phyloP scores from a whole-genome alignment of 31 red algal species.

The Odonthalia washingtoniensis region DNA sequence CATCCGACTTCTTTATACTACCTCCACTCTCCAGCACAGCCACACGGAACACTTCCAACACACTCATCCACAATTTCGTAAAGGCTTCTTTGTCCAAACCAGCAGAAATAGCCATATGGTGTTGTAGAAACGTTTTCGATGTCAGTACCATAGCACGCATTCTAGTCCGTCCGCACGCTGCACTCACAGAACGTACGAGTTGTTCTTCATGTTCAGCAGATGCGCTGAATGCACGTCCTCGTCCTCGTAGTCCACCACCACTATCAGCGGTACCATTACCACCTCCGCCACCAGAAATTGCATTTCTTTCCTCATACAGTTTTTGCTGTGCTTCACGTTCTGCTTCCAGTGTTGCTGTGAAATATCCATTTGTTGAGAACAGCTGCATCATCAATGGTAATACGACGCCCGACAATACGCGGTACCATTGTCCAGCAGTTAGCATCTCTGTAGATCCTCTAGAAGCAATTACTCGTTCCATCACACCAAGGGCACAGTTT shows the following conservation, averaged over 20 bases:
- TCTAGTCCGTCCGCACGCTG: constrained; percentile 74
- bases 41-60: constrained; percentile 76
- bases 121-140: constrained; percentile 85
- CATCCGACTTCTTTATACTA: too few species aligned
- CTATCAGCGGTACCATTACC: too few species aligned
- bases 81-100: constrained; percentile 60
- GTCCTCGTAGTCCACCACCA: constrained; percentile 27
- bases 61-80: constrained; percentile 68
- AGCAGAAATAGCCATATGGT: constrained; percentile 72
- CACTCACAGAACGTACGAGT: constrained; percentile 57
- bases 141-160: constrained; percentile 70
- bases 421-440: constrained; percentile 64
- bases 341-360: constrained; percentile 66
- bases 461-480: constrained; percentile 76
- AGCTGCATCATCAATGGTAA: constrained; percentile 79
- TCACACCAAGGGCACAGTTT: constrained; percentile 74
- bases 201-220: constrained; percentile 76
- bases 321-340: constrained; percentile 71
- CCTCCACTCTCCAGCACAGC: constrained; percentile 37
- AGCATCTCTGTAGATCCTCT: constrained; percentile 64
- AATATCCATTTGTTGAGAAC: constrained; percentile 65
- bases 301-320: constrained; percentile 52
- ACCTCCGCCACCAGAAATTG: background rate
- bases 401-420: constrained; percentile 65
- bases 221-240: constrained; percentile 30